Percentiles rank a stretch among this genome's conserved stretches.
These are phyloP conservation scores for Henckelia pumila DNA, from an alignment of 257 asterid species.

Conservation along the genomic window DNA sequence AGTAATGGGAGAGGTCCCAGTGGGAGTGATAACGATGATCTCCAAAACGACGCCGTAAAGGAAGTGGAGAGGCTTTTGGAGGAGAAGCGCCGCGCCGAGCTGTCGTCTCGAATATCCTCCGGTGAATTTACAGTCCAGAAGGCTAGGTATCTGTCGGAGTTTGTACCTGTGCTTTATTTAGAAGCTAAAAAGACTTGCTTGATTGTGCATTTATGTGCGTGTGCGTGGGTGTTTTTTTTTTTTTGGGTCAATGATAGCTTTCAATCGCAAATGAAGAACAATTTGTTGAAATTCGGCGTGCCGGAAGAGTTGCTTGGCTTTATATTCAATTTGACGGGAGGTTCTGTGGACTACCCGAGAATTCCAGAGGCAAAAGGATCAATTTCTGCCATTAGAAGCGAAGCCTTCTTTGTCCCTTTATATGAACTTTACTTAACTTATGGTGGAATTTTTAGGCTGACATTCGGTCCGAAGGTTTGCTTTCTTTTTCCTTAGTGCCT, in stretches of 20 bases:
- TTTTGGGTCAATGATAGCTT: conserved; percentile 47
- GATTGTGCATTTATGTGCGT: conserved; percentile 4
- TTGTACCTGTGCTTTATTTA: conserved; percentile 18
- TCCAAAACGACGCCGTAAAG: conserved; percentile 44
- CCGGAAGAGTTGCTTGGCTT: conserved; percentile 60
- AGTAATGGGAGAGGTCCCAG: conserved; percentile 41
- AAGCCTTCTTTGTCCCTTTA: conserved; percentile 84
- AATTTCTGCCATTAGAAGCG: conserved; percentile 51
- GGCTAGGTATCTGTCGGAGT: conserved; percentile 41
- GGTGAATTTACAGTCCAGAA: conserved; percentile 78
- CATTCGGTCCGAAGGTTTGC: conserved; percentile 93
- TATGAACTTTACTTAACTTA: conserved; percentile 82
- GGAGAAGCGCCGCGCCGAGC: conserved; percentile 71
- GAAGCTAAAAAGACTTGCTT: background rate
- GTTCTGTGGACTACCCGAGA: conserved; percentile 40
- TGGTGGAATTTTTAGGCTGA: conserved; percentile 85
- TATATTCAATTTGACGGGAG: conserved; percentile 46
- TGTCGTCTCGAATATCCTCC: conserved; percentile 84
- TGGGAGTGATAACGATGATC: background rate
- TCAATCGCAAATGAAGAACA: conserved; percentile 49
- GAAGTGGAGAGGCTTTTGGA: conserved; percentile 57
- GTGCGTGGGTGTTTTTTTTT: conserved; percentile 8
- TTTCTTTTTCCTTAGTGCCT: conserved; percentile 15
- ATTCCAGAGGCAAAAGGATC: conserved; percentile 94
- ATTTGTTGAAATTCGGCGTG: conserved; percentile 65